Percentiles rank a stretch among this genome's conserved stretches.
These are phyloP conservation scores for Cymbomonas tetramitiformis DNA, from an alignment of 139 green algal species.

Conservation along the genomic window DNA sequence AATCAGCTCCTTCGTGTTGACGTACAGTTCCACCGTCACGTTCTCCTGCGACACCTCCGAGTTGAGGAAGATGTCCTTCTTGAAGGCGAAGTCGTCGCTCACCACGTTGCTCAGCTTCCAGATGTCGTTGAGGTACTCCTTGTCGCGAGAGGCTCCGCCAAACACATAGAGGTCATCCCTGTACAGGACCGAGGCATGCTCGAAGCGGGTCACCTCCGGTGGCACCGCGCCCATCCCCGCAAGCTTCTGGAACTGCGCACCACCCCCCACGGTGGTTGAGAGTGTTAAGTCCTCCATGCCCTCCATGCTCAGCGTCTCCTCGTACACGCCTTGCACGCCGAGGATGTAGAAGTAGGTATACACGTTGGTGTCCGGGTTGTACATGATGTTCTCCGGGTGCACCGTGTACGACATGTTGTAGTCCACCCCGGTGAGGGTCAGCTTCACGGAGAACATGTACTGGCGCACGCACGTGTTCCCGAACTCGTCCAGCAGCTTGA, in stretches of 20 bases:
- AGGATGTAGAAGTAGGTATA: too few relatives aligned
- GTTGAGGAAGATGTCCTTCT: slow-evolving; percentile 1
- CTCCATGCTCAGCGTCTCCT: too few relatives aligned
- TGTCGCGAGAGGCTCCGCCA: slow-evolving; percentile 13
- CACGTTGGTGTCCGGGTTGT: too few relatives aligned
- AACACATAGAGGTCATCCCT: slow-evolving; percentile 8
- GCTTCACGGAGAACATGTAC: neutral
- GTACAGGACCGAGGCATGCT: slow-evolving; percentile 7
- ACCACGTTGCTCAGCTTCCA: neutral
- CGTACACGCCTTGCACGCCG: too few relatives aligned
- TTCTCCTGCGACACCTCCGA: neutral
- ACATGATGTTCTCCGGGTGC: too few relatives aligned
- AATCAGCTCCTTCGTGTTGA: slow-evolving; percentile 19
- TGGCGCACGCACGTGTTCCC: neutral
- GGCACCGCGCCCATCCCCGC: neutral
- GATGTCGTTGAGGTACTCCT: slow-evolving; percentile 16
- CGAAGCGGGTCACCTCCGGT: slow-evolving; percentile 14
- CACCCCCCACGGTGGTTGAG: too few relatives aligned
- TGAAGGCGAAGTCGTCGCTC: neutral
- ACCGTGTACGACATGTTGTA: neutral
- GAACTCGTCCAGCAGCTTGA: neutral
- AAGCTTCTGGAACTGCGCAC: too few relatives aligned
- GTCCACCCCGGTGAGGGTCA: neutral
- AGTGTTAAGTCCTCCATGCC: too few relatives aligned
- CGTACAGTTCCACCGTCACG: slow-evolving; percentile 3